Evolutionary conservation across 768 basidiomycete genomes (phyloP), one percentile per base, ranked within the genome.

Genomic region (Clavaria fumosa): DNA sequence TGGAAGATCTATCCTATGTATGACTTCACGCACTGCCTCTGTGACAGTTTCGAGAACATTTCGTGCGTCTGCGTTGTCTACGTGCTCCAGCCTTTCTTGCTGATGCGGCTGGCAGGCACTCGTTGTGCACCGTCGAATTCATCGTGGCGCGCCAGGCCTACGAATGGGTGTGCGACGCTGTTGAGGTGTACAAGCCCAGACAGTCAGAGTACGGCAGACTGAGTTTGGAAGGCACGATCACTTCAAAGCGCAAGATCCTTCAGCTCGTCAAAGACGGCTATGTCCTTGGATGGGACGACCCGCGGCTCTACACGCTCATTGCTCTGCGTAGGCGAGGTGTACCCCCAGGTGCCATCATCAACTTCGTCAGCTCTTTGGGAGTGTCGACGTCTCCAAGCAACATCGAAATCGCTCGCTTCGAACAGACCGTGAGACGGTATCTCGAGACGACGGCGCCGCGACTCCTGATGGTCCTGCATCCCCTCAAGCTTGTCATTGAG

Each of bases 1-100:
- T 99, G 95, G 95, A 84, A 72, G 52, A 88, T 99, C 43, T 99
- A 99, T 56, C 93, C 93, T 2, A 96, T 91, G 0, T 99, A 99
- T 54, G 95, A 99, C 55, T 97, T 93, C 55, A 95, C 95, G 0
- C 95, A 99, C 62, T 97, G 95, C 59, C 61, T 99, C 37, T 84
- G 86, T 38, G 95, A 99, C 70, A 96, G 91, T 50, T 82, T 99
- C 53, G 95, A 99, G 57, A 95, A 97, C 55, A 96, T 99, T 45
- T 86, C 91, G 95, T 96, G 51, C 55, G 91, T 74, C 6, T 12
- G 4, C 33, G 28, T 36, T 35, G 5, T 23, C 19, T 41, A 35
- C 23, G 23, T 39, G n/a, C 27, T 18, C 3, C 28, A 9, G 23
- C 33, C 10, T 17, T 15, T 18, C 11, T 35, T 22, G n/a, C 34